Conservation (phyloP, 306 rosid species). For the Cicer chorassanicum region DNA sequence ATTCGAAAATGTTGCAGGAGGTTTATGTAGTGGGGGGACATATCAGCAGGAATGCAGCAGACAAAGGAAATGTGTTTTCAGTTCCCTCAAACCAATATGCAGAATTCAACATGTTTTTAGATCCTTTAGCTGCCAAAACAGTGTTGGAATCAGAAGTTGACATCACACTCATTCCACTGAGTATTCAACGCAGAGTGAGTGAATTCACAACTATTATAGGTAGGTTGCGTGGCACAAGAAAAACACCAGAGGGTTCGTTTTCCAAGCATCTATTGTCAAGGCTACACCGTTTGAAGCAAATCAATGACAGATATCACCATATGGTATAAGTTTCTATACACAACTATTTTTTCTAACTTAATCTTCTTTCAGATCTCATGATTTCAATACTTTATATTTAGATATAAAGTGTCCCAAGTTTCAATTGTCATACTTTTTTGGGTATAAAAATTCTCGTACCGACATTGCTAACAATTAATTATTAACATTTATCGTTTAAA, state of each 20-base stretch:
- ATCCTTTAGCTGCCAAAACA: constrained; percentile 81
- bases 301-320: constrained; percentile 61
- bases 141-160: constrained; percentile 66
- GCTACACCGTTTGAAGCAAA: constrained; percentile 58
- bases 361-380: constrained; percentile 2
- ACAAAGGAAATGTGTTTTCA: constrained; percentile 75
- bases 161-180: constrained; percentile 77
- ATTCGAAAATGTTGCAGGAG: constrained; percentile 57
- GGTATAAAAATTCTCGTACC: too few relatives aligned
- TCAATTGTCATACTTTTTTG: too few relatives aligned
- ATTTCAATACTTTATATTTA: too few relatives aligned
- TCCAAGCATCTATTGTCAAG: constrained; percentile 55
- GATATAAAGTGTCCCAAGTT: too few relatives aligned
- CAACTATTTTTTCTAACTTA: constrained; percentile 18
- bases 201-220: constrained; percentile 55
- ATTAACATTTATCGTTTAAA: too few relatives aligned
- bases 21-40: constrained; percentile 90
- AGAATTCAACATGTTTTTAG: constrained; percentile 87
- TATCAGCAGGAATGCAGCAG: constrained; percentile 50
- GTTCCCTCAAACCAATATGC: constrained; percentile 71
- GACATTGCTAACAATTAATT: too few relatives aligned
- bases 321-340: constrained; percentile 60
- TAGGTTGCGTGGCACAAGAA: constrained; percentile 37
- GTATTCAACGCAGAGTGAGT: constrained; percentile 57
- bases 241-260: constrained; percentile 72